phyloP scores from a whole-genome alignment of 2,329 filamentous ascomycete genomes.

The Arthrobotrys musiformis region DNA sequence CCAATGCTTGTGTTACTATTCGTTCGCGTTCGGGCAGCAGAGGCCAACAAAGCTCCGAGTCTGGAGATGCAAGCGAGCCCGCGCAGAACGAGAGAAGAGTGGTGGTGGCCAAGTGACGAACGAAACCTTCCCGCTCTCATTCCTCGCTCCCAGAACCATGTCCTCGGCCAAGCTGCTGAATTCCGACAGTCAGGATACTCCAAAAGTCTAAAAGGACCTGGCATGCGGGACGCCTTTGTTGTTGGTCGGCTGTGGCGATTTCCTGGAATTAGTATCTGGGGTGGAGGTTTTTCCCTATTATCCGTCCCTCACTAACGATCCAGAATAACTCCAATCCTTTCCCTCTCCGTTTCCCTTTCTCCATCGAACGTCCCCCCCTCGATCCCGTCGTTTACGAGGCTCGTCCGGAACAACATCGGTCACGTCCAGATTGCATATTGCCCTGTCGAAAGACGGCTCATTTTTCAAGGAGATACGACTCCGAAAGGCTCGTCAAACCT shows the following conservation, averaged over 20 bases:
- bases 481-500: slow-evolving; percentile 29
- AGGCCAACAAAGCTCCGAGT: slow-evolving; percentile 44
- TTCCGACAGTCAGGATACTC: slow-evolving; percentile 55
- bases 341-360: slow-evolving; percentile 16
- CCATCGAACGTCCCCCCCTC: slow-evolving; percentile 19
- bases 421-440: slow-evolving; percentile 34
- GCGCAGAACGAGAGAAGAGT: slow-evolving; percentile 23
- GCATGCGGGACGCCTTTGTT: slow-evolving; percentile 45
- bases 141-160: slow-evolving; percentile 54
- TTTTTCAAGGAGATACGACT: slow-evolving; percentile 25
- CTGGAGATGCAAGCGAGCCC: slow-evolving; percentile 52
- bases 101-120: slow-evolving; percentile 35
- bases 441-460: slow-evolving; percentile 29
- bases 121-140: slow-evolving; percentile 45
- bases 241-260: slow-evolving; percentile 52
- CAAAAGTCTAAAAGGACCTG: slow-evolving; percentile 54
- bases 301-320: slow-evolving; percentile 28
- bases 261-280: slow-evolving; percentile 18
- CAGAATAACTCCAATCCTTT: slow-evolving; percentile 28
- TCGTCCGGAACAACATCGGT: slow-evolving; percentile 37
- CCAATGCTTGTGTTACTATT: background rate
- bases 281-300: slow-evolving; percentile 53
- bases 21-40: slow-evolving; percentile 15
- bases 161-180: slow-evolving; percentile 51
- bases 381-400: slow-evolving; percentile 36